phyloP scores from a whole-genome alignment of 2,329 filamentous ascomycete genomes.

The Blumeria graminis region DNA sequence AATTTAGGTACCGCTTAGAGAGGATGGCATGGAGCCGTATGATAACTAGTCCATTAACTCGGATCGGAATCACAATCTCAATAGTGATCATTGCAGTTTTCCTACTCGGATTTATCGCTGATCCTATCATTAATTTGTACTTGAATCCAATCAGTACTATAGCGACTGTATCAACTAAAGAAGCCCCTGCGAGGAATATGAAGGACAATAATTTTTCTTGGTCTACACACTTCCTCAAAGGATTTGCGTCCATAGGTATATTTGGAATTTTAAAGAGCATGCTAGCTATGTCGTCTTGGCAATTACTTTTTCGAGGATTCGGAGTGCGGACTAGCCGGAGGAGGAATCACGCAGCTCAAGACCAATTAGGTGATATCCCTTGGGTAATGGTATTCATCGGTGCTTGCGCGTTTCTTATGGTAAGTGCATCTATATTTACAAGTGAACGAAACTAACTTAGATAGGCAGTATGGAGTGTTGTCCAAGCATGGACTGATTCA shows the following conservation, averaged over 20 bases:
- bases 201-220: slow-evolving; percentile 34
- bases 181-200: slow-evolving; percentile 18
- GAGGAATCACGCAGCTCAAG: slow-evolving; percentile 42
- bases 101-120: slow-evolving; percentile 68
- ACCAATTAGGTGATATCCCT: slow-evolving; percentile 54
- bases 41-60: slow-evolving; percentile 39
- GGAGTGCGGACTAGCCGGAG: slow-evolving; percentile 24
- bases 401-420: slow-evolving; percentile 51
- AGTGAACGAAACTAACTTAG: not conserved
- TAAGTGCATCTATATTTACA: slow-evolving; percentile 24
- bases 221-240: slow-evolving; percentile 69
- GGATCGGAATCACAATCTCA: slow-evolving; percentile 43
- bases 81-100: slow-evolving; percentile 57
- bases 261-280: slow-evolving; percentile 67
- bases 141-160: slow-evolving; percentile 47
- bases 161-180: slow-evolving; percentile 21
- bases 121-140: slow-evolving; percentile 78
- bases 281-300: slow-evolving; percentile 47
- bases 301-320: slow-evolving; percentile 42
- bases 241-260: slow-evolving; percentile 69
- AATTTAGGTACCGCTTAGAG: slow-evolving; percentile 57
- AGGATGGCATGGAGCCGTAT: slow-evolving; percentile 52
- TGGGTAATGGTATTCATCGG: slow-evolving; percentile 62
- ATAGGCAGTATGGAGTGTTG: slow-evolving; percentile 59
- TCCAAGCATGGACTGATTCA: slow-evolving; percentile 46